Percentiles rank a stretch among this genome's conserved stretches.
phyloP scores from a whole-genome alignment of 352 stramenopile genomes.

The Phytophthora multivora region DNA sequence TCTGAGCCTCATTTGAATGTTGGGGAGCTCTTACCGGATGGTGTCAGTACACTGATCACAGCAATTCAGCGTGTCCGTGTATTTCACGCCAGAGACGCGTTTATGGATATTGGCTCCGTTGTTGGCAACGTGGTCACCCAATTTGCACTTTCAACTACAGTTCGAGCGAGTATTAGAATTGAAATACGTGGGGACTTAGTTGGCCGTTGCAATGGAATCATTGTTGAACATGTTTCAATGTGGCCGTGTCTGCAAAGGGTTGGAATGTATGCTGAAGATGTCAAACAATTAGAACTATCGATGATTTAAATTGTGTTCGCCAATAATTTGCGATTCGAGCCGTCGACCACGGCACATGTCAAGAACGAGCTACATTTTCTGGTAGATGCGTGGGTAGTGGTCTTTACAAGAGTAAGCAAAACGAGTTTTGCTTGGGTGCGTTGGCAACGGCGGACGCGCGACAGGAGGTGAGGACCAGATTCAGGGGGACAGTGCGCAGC shows the following conservation, averaged over 20 bases:
- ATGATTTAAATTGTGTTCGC: constrained; percentile 1
- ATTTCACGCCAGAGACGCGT: neutral
- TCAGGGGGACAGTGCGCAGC: no score
- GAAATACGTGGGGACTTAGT: neutral
- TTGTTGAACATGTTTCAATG: neutral
- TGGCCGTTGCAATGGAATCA: neutral
- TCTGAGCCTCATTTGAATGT: neutral
- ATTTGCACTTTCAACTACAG: neutral
- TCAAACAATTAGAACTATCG: neutral
- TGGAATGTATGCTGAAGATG: neutral
- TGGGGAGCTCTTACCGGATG: neutral
- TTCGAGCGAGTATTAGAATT: neutral
- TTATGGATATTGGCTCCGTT: neutral
- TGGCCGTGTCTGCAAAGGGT: neutral
- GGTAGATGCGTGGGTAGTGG: neutral
- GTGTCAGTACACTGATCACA: neutral
- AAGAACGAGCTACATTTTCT: neutral
- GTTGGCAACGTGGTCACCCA: constrained; percentile 2
- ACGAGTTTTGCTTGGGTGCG: no score
- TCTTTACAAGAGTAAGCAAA: neutral
- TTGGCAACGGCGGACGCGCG: no score
- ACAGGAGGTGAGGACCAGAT: no score
- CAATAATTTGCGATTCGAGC: constrained; percentile 3
- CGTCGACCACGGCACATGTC: neutral
- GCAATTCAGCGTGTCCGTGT: neutral